Evolutionary conservation across 345 rosid genomes (phyloP), one percentile per base, ranked within the genome.

Genomic region (Salix koriyanagi): DNA sequence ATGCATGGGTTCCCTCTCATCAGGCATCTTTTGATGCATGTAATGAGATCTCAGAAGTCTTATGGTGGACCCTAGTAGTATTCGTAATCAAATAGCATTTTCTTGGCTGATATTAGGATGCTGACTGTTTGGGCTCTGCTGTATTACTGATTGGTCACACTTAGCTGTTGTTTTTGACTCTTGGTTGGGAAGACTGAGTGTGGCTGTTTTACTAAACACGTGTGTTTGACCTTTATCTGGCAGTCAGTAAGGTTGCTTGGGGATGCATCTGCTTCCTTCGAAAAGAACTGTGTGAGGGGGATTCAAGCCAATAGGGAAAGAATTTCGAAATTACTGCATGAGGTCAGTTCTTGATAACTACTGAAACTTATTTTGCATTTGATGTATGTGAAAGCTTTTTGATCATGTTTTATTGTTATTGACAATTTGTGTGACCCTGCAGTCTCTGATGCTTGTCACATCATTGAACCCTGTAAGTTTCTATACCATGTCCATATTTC

Each of bases 391-490:
- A 60, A 71, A 67, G 69, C 61, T 78, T 30, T 75, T 48, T 48
- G 52, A 80, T 74, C 28, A 30, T 48, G 37, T 74, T 42, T 65
- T 78, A 62, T 74, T 84, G 72, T 44, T 79, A 26, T 81, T 70
- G 82, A 69, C 75, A 65, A 77, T 82, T 75, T 69, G 66, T 78
- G 19, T 65, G 75, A 50, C n/a, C 66, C 75, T 85, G 89, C 89
- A 93, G 99, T 96, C 98, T 26, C 87, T 96, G 67, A 96, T 96
- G 99, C 98, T 93, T 46, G 98, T 96, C 84, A 93, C 99, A 71
- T 89, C 98, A 76, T 86, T 96, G 89, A 96, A 96, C 82, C 99
- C 96, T 39, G 99, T 93, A 85, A 91, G 98, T 80, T 70, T 69
- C 79, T 69, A 37, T 36, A 66, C 79, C 76, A 44, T 48, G 21